Evolutionary conservation across 768 basidiomycete genomes (phyloP).

Genomic region (Amyloporia xantha): DNA sequence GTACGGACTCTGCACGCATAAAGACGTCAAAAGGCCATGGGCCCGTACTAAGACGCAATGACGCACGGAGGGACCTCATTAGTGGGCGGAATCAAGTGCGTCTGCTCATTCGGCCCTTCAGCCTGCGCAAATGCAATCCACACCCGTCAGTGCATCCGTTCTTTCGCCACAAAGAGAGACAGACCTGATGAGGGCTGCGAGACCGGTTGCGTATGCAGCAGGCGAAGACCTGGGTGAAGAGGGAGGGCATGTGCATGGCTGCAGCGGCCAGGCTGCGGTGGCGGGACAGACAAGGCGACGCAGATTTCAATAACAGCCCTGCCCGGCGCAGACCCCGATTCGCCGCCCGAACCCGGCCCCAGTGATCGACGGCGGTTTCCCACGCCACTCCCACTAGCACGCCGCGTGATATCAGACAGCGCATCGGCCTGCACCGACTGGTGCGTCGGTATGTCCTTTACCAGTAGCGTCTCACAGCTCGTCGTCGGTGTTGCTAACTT

Average conservation of each 20-base stretch:
- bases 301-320: neutral
- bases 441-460: too few species aligned
- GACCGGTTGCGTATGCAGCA: slow-evolving; percentile 19
- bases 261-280: slow-evolving; percentile 5
- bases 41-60: neutral
- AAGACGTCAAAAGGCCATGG: neutral
- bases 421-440: neutral
- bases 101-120: slow-evolving; percentile 25
- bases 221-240: slow-evolving; percentile 15
- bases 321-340: neutral
- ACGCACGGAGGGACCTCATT: slow-evolving; percentile 24
- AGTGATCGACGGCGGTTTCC: neutral
- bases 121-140: too few species aligned
- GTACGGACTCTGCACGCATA: neutral
- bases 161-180: neutral
- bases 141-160: neutral
- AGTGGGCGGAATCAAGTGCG: slow-evolving; percentile 26
- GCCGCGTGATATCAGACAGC: neutral
- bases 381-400: neutral
- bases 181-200: neutral
- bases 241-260: slow-evolving; percentile 20
- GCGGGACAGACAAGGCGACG: neutral
- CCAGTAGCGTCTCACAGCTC: too few species aligned
- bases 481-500: too few species aligned
- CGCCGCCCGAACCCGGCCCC: neutral